Base-by-base conservation (phyloP, 2,329 filamentous ascomycete genomes). In the Fusarium nodosum region DNA sequence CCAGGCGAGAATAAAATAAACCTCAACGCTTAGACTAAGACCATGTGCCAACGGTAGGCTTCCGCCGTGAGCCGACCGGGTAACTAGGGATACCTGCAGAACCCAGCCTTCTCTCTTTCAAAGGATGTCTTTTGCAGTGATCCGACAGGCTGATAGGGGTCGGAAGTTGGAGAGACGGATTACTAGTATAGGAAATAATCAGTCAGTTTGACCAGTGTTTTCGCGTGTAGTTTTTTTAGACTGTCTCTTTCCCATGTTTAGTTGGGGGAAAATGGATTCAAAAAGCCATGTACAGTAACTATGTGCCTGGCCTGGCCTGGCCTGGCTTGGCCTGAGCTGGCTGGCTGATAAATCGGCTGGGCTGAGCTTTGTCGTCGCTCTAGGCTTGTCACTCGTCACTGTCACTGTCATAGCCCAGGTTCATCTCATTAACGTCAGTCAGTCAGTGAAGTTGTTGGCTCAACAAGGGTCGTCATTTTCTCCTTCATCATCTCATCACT, bases 341-440 rank as follows among this genome's bases (percentile, higher is more conserved):
- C 66, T 30, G 66, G 73, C 71, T 74, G 69, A 75, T 77, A 76
- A 77, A 78, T 75, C 74, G 74, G 57, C 53, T 56, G 59, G 53
- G 56, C 56, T 58, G 56, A 55, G 56, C 30, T 34, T 41, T 41
- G 57, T 57, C 30, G 45, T 60, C 9, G 16, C 36, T 42, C 51
- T 69, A 54, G 58, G 54, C 66, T 63, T 64, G 66, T 68, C 60
- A 64, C 62, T 66, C 63, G 59, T 67, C 61, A 71, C 56, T 66
- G 59, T 67, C 61, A 71, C 56, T 66, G 55, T 34, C 60, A 54
- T 42, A 65, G 62, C 62, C 60, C 53, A n/a, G 60, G 61, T 65
- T 64, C 39, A 30, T 64, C 53, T 64, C 60, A 59, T 64, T 59
- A 56, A 59, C 31, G 22, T 52, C 48, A 44, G 26, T 53, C 42